Conservation (phyloP, 768 basidiomycete species). For the Tulasnella sp. region DNA sequence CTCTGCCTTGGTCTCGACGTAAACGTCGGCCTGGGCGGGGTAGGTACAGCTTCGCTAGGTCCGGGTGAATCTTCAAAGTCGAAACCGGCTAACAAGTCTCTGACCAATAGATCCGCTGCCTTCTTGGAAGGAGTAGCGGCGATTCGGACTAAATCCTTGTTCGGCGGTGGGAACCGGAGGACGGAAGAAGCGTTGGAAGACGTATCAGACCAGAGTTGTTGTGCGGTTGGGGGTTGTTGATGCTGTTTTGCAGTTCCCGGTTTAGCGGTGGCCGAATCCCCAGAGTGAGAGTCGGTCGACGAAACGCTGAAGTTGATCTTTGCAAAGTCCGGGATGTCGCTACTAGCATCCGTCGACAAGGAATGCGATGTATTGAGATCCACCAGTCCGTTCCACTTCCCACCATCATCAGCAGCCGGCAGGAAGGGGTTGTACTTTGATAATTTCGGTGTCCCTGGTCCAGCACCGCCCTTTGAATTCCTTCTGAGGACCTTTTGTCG, state of each 20-base stretch:
- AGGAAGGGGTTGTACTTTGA: conserved; percentile 17
- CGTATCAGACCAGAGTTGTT: not conserved
- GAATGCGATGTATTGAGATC: conserved; percentile 13
- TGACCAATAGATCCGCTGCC: conserved; percentile 7
- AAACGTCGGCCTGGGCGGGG: not conserved
- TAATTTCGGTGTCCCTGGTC: conserved; percentile 12
- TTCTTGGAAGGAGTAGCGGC: conserved; percentile 13
- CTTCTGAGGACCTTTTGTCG: conserved; percentile 15
- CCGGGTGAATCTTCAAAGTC: not conserved
- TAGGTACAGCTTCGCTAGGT: not conserved
- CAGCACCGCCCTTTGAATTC: not conserved
- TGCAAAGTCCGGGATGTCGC: not conserved
- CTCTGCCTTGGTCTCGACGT: no score
- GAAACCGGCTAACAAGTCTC: not conserved
- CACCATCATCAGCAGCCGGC: not conserved
- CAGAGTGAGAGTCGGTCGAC: not conserved
- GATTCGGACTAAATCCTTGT: not conserved
- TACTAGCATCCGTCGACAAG: not conserved
- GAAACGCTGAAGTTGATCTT: conserved; percentile 1
- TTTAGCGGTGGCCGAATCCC: not conserved
- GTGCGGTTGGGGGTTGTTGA: not conserved
- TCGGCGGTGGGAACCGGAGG: conserved; percentile 11
- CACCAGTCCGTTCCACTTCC: conserved; percentile 19
- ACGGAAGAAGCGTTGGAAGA: not conserved
- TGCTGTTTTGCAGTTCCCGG: not conserved